Evolutionary conservation across 257 asterid genomes (phyloP), one percentile per base, ranked within the genome.

Genomic region (Nicotiana tabacum): DNA sequence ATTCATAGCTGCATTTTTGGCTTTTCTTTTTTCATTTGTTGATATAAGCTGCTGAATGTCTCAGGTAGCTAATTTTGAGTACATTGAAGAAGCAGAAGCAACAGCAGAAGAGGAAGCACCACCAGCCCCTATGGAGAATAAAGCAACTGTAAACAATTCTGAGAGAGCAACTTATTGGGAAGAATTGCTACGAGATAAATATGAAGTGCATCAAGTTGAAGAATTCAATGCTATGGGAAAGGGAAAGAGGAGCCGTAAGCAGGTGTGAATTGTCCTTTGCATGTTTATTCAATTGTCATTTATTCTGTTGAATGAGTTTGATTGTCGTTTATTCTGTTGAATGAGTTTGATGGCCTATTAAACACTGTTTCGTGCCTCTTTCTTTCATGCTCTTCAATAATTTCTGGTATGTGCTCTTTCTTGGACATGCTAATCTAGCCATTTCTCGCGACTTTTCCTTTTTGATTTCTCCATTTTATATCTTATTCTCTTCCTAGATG

Each of bases 51-150:
- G 43, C 21, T 83, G 69, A 67, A 88, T 84, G 76, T 78, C 80
- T 21, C 89, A 96, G 99, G 99, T 96, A 81, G 99, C 99, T 77
- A 96, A 94, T 86, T 96, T 94, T 87, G 98, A 94, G 91, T 96
- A 93, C 64, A 87, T 94, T 57, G 97, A 96, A 27, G 97, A 96
- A 86, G 90, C 86, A 2, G 97, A 90, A 90, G 82, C 92, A 84
- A 88, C 90, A 76, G 92, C 83, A 9, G 99, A 94, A 85, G 97
- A 91, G 87, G 98, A 94, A 89, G 86, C 87, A 77, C 91, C 92
- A 48, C 86, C 82, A 66, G 86, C 91, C 55, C 86, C 91, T 67
- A 79, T 81, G 15, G 98, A 96, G 83, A 88, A 66, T 77, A 93
- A 85, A 89, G 85, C 90, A 57, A 83, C 97, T 32, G 87, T 74